These are phyloP conservation scores for Botrytis hyacinthi DNA, from an alignment of 2,329 filamentous ascomycete genomes.

Conservation along the genomic window DNA sequence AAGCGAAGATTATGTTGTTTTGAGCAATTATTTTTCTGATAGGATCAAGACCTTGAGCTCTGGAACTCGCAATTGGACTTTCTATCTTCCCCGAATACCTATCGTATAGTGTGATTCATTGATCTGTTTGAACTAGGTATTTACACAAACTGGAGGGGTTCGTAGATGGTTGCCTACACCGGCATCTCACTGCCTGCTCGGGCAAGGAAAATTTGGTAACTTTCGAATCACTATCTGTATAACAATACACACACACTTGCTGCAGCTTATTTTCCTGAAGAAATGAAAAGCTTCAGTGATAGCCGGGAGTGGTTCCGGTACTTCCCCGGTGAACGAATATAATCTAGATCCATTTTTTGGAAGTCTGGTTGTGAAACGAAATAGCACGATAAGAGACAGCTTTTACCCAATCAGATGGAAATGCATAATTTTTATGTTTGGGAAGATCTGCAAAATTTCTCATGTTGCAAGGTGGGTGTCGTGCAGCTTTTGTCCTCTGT, in stretches of 20 bases:
- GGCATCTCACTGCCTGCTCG: neutral
- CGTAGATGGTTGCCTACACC: neutral
- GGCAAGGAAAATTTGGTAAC: neutral
- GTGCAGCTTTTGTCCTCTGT: neutral
- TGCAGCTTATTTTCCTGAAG: neutral
- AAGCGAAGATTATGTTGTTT: neutral
- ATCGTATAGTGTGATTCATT: neutral
- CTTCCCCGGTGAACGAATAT: neutral
- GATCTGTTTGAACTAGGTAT: neutral
- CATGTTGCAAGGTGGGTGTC: neutral
- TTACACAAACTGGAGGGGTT: neutral
- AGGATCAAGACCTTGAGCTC: too few species aligned
- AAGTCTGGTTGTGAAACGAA: slow-evolving; percentile 4
- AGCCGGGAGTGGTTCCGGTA: neutral
- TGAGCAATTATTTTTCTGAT: neutral
- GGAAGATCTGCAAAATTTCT: neutral
- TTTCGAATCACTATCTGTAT: neutral
- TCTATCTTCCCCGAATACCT: neutral
- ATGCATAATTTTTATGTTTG: neutral
- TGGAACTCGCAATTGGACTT: too few species aligned
- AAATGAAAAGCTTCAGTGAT: neutral
- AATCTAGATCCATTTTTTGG: neutral
- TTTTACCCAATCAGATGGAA: neutral
- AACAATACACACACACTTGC: neutral
- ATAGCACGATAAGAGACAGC: neutral